Evolutionary conservation across 192 early-diverging fungal species (phyloP), one percentile per base, ranked within the genome.

Genomic region (Coemansia sp.): DNA sequence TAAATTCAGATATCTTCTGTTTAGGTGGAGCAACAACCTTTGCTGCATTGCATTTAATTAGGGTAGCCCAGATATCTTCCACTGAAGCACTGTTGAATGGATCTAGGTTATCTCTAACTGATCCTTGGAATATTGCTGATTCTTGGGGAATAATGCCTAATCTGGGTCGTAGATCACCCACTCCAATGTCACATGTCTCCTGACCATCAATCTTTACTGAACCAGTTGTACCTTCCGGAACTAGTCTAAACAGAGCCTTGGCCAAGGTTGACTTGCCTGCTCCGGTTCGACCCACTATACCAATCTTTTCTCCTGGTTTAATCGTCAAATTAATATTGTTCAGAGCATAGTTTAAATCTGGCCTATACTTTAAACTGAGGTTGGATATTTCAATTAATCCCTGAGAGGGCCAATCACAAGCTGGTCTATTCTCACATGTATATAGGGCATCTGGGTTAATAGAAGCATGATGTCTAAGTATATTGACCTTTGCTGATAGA

Each of bases 61-160:
- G 68, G 0, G 74, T 84, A 1, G 79, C 59, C 89, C 89, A 92
- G 36, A 93, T 58, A 7, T 83, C 83, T 7, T 73, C 68, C 58
- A 89, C 87, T 0, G 68, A 57, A 59, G 82, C 73, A 21, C 60
- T 51, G 1, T 62, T 21, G 15, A 84, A 66, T 12, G 89, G 89
- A 59, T 92, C 89, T 25, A 92, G 60, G 65, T 92, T 92, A 44
- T 82, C 71, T 7, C 90, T 78, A 40, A 91, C 67, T 1, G 88
- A 84, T 15, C 89, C 89, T 38, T 76, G 76, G 51, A 90, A 88
- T 12, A 90, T 49, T 4, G 83, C 74, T 1, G 89, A 87, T 25
- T 90, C 89, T 62, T 88, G 87, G 1, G 87, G 87, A 17, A 88
- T 83, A 36, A 89, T 84, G 15, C 76, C 79, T 17, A 88, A 61